Evolutionary conservation across 352 stramenopile genomes (phyloP), one percentile per base, ranked within the genome.

Genomic region (Pythium sukuiense): DNA sequence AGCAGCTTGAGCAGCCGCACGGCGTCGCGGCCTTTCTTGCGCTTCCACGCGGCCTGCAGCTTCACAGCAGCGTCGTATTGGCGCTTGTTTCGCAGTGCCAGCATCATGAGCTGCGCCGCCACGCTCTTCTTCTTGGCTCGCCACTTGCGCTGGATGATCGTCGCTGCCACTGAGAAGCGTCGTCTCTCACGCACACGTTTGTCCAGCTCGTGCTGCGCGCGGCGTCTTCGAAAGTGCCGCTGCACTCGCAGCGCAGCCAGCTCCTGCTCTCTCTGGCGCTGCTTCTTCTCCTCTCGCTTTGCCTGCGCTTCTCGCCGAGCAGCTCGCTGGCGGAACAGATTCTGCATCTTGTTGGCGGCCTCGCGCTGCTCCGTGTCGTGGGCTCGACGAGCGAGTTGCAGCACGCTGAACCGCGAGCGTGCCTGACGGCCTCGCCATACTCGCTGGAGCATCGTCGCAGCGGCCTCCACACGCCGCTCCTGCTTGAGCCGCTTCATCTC

Each of bases 371-470:
- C 71, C 0, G 46, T 55, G 9, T 87, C 72, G 9, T 67, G 73
- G 0, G 62, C 54, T 3, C 63, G 45, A n/a, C 79, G 83, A 2
- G 73, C 75, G 5, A 69, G 59, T 26, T 63, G 74, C 18, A 80
- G 52, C 11, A 77, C 50, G 8, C 45, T 66, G 5, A 75, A 67
- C 8, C 63, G 65, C 2, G 70, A 59, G 3, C 81, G 79, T 16
- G 70, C 72, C 16, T 74, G 62, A 55, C 81, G 85, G 7, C 80
- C 83, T 43, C 90, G 73, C 79, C 88, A 96, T 4, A 81, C 60
- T 14, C 88, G 74, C 70, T 98, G 90, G 32, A 98, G 71, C n/a
- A 70, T 81, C 12, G 72, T 63, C 1, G 81, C 79, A 13, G 77
- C 80, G 0, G 72, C 48, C 7, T 69, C 55, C 16, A 69, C 26